Base-by-base conservation (phyloP, 768 basidiomycete species). In the Tulasnella sp. region DNA sequence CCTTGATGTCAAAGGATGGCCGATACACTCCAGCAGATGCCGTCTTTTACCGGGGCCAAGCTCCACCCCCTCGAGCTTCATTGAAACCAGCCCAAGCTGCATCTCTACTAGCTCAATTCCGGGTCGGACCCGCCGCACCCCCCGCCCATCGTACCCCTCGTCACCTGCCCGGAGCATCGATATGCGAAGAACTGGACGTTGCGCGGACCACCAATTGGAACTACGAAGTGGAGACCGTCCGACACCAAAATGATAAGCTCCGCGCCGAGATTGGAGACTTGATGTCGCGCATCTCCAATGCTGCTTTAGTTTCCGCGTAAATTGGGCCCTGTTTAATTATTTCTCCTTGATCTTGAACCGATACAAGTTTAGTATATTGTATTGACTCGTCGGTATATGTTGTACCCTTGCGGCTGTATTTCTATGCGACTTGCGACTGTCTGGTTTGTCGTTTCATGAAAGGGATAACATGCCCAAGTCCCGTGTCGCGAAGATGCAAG, bases 161-260 rank as follows among this genome's bases (percentile, higher is more conserved):
- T 31, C 80, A 73, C 42, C 10, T 73, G 34, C 40, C 74, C 9
- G 46, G 24, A 46, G 40, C 73, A 31, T 86, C 87, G 82, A 81
- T 88, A 19, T 87, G 87, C 74, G 86, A 87, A 76, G 87, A 87
- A 81, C 83, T 88, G 39, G 86, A 87, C 62, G 86, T 85, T 6
- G 85, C 86, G 0, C 81, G 87, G 5, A 85, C 85, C 5, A 87
- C 87, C 27, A 87, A 86, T 39, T 88, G 87, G 87, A 87, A 87
- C 80, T 88, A 86, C 83, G 86, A 87, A 79, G 80, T 87, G 34
- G 85, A 86, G 77, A 86, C 86, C 77, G 82, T 86, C 24, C 82
- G 85, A 27, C 82, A 84, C 40, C 81, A 84, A 40, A 87, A 87
- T 81, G 80, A 84, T 40, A 82, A 83, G 76, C 78, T 87, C 42